Conservation (phyloP, 257 asterid species). For the Nicotiana knightiana region DNA sequence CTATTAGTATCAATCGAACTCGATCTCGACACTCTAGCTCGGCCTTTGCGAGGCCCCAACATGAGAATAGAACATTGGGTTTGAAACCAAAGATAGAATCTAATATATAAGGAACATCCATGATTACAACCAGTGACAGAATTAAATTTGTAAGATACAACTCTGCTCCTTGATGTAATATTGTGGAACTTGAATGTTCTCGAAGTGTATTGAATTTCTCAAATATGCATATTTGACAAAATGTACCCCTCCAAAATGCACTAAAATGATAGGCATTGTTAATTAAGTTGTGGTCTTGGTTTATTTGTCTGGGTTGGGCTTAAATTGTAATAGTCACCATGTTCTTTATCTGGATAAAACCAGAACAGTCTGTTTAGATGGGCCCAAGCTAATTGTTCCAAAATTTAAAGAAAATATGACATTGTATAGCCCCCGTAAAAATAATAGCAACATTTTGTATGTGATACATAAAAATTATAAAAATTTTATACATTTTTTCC, state of each 20-base stretch:
- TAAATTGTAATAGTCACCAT: not conserved
- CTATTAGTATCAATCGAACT: no score
- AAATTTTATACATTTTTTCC: no score
- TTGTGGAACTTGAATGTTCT: not conserved
- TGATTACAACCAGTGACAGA: not conserved
- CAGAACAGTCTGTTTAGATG: not conserved
- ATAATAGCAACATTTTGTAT: no score
- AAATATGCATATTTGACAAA: not conserved
- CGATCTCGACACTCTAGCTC: no score
- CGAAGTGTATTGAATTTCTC: not conserved
- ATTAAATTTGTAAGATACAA: not conserved
- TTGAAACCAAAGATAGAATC: no score
- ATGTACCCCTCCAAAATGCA: not conserved
- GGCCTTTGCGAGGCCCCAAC: no score
- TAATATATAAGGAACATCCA: not conserved
- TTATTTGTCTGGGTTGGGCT: not conserved
- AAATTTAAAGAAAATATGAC: not conserved
- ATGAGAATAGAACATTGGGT: no score
- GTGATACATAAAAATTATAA: no score
- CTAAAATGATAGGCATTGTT: not conserved
- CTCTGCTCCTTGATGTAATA: not conserved
- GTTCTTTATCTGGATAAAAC: not conserved
- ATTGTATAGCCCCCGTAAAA: no score
- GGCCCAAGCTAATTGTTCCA: not conserved
- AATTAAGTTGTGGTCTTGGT: not conserved